phyloP scores from a whole-genome alignment of 1,284 basidiomycete species.

The Chalciporus sp. region DNA sequence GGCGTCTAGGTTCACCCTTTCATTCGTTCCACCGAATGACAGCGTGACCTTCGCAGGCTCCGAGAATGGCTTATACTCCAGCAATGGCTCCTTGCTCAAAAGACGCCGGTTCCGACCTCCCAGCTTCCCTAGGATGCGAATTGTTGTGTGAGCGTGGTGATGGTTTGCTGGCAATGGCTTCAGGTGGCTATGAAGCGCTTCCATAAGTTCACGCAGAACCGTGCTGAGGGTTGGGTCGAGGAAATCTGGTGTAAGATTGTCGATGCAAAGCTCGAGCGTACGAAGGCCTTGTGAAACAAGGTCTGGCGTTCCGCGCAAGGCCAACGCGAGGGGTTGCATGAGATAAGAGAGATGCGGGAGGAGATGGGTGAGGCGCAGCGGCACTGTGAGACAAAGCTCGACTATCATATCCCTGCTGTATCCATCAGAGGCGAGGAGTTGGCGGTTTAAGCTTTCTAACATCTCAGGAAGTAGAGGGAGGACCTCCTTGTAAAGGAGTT shows the following conservation, averaged over 20 bases:
- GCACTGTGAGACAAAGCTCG: conserved; percentile 97
- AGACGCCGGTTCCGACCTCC: conserved; percentile 94
- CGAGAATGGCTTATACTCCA: conserved; percentile 73
- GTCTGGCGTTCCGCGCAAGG: conserved; percentile 86
- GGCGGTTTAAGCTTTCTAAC: conserved; percentile 92
- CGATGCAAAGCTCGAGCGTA: conserved; percentile 98
- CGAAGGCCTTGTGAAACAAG: conserved; percentile 95
- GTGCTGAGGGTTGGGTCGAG: conserved; percentile 95
- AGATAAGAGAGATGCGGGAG: conserved; percentile 94
- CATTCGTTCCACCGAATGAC: conserved; percentile 73
- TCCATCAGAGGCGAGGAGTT: conserved; percentile 82
- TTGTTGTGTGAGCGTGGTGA: conserved; percentile 92
- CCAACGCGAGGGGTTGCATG: conserved; percentile 95
- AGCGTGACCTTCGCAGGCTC: conserved; percentile 72
- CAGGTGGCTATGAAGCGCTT: conserved; percentile 88
- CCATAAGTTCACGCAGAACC: conserved; percentile 93
- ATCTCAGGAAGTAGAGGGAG: conserved; percentile 95
- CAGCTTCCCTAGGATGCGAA: conserved; percentile 96
- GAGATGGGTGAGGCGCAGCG: conserved; percentile 93
- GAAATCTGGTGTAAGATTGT: conserved; percentile 98
- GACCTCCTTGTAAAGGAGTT: conserved; percentile 96
- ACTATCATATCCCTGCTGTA: conserved; percentile 89
- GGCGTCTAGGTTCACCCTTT: conserved; percentile 73
- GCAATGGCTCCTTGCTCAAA: conserved; percentile 77
- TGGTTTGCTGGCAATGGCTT: conserved; percentile 92